These are phyloP conservation scores for Microdochium trichocladiopsis DNA, from an alignment of 2,329 filamentous ascomycete species.

Conservation along the genomic window DNA sequence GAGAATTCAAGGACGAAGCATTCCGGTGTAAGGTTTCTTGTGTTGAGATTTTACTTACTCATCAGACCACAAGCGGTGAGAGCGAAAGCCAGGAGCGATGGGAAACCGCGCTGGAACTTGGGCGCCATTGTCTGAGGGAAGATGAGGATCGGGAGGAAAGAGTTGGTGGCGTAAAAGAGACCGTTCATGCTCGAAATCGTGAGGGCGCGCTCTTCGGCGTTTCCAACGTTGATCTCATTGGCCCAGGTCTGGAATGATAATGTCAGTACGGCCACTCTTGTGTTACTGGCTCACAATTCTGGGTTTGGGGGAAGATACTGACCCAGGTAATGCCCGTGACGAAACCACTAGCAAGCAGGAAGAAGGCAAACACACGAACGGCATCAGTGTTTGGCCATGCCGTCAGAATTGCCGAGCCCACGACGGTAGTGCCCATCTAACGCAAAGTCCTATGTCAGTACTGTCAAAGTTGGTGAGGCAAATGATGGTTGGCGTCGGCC, in stretches of 20 bases:
- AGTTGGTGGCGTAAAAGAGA: conserved; percentile 20
- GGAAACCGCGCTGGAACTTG: conserved; percentile 13
- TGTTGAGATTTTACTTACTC: neutral
- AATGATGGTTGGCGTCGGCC: neutral
- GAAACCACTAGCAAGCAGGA: neutral
- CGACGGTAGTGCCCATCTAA: conserved; percentile 2
- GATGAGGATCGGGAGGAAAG: conserved; percentile 23
- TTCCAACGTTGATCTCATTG: conserved; percentile 21
- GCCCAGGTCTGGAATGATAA: conserved; percentile 18
- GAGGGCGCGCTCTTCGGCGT: conserved; percentile 22
- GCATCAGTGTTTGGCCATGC: conserved; percentile 4
- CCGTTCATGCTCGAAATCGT: conserved; percentile 24
- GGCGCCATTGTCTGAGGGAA: conserved; percentile 24
- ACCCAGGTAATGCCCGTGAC: conserved; percentile 23
- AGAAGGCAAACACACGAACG: conserved; percentile 3
- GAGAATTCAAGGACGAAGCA: neutral
- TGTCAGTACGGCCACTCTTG: conserved; percentile 3
- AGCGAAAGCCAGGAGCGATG: conserved; percentile 3
- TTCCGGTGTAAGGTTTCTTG: neutral
- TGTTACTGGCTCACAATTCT: neutral
- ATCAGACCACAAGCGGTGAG: conserved; percentile 1
- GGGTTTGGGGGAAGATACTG: neutral
- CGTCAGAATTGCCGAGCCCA: conserved; percentile 4
- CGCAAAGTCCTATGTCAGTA: neutral
- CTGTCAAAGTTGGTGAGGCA: neutral